These are phyloP conservation scores for Talaromyces sp. DNA, from an alignment of 2,329 filamentous ascomycete genomes.

Conservation along the genomic window DNA sequence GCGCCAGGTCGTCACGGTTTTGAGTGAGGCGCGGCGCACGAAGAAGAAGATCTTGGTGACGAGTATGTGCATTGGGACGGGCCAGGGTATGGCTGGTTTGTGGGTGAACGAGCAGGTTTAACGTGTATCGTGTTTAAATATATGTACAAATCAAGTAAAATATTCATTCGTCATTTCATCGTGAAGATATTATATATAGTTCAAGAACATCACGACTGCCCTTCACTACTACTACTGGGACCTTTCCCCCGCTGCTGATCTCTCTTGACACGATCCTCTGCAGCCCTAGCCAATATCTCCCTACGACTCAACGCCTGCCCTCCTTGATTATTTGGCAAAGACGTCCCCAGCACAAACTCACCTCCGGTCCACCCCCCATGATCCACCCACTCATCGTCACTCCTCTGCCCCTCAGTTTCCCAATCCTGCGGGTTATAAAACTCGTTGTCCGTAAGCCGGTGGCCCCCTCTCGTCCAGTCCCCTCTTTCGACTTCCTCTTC, in stretches of 20 bases:
- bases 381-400: conserved; percentile 53
- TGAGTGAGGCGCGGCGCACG: conserved; percentile 75
- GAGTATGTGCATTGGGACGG: conserved; percentile 76
- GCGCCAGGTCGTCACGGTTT: conserved; percentile 82
- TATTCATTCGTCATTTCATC: background rate
- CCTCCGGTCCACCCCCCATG: conserved; percentile 74
- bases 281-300: conserved; percentile 69
- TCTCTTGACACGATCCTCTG: conserved; percentile 60
- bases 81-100: conserved; percentile 62
- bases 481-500: conserved; percentile 76
- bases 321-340: background rate
- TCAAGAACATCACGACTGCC: background rate
- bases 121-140: background rate
- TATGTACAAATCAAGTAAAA: conserved; percentile 3
- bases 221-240: background rate
- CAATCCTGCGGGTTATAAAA: conserved; percentile 57
- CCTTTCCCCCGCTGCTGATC: conserved; percentile 36
- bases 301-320: conserved; percentile 52
- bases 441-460: conserved; percentile 54
- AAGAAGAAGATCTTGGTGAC: conserved; percentile 90
- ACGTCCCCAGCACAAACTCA: conserved; percentile 63
- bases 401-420: conserved; percentile 46
- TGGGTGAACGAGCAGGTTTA: conserved; percentile 58
- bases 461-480: conserved; percentile 71
- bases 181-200: background rate